Evolutionary conservation across 2,329 filamentous ascomycete genomes (phyloP), one percentile per base, ranked within the genome.

Genomic region (Botryotinia globosa): DNA sequence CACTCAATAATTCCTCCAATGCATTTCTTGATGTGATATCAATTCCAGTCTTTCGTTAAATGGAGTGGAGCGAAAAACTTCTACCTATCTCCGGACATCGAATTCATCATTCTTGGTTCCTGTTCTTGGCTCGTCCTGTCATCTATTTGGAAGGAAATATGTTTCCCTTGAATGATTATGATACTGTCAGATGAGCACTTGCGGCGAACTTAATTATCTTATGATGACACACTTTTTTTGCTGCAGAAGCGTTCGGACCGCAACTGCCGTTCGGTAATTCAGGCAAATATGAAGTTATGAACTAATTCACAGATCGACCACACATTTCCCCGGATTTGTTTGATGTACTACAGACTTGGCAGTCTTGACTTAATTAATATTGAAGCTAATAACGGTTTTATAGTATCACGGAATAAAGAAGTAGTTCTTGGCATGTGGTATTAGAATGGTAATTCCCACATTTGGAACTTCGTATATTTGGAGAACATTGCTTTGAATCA

Each of bases 261-360:
- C 56, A 56, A 58, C 66, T 69, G 54, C 66, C 66, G 56, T 45
- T 70, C 25, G 32, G 39, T 25, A 66, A 54, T 72, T 67, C 61
- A 72, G 69, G 69, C 69, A 72, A 72, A 67, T 66, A n/a, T 44
- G 12, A 44, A n/a, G n/a, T 32, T 29, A 61, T 45, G 39, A 45
- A 25, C 9, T 29, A 22, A 34, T n/a, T 72, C 39, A 25, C 37
- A 29, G 44, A 37, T 25, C 22, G 29, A 20, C 59, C 58, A 42
- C 48, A 14, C 39, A 63, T 71, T 56, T 56, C 69, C 58, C 58
- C 58, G 39, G 58, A 65, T 42, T 32, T 32, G 32, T 22, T 39
- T 29, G n/a, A 48, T 65, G 62, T 25, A 51, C 34, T 22, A 37
- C 69, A 39, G 48, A 51, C 59, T 42, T 65, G 29, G 63, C 63